phyloP scores from a whole-genome alignment of 2,329 filamentous ascomycete species.

The Aspergillus aculeatus region DNA sequence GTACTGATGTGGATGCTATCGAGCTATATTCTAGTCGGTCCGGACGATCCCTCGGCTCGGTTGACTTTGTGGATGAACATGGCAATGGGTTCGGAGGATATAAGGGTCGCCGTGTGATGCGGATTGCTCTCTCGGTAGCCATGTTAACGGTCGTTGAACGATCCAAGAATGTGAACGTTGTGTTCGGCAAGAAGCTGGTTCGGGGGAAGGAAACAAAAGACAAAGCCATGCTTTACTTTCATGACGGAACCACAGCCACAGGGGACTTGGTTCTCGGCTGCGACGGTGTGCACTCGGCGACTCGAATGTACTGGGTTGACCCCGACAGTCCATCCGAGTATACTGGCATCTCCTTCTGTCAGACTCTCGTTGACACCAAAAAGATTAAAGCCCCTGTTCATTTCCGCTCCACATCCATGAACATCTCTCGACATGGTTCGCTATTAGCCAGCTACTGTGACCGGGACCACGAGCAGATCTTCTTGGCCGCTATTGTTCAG shows the following conservation, averaged over 20 bases:
- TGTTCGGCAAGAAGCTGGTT: constrained; percentile 44
- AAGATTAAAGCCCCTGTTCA: constrained; percentile 26
- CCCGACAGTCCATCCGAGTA: constrained; percentile 37
- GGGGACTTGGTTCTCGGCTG: constrained; percentile 42
- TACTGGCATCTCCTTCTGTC: constrained; percentile 41
- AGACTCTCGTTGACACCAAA: constrained; percentile 32
- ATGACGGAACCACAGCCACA: constrained; percentile 34
- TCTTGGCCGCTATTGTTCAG: constrained; percentile 38
- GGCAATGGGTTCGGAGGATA: constrained; percentile 42
- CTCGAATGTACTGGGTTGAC: constrained; percentile 36
- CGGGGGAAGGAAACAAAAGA: constrained; percentile 34
- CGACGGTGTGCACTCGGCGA: constrained; percentile 42
- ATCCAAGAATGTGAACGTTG: constrained; percentile 36
- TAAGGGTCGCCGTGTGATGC: constrained; percentile 44
- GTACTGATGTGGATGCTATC: constrained; percentile 41
- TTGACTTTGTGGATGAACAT: constrained; percentile 39
- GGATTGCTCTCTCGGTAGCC: constrained; percentile 42
- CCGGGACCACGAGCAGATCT: constrained; percentile 33
- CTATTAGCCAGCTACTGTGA: constrained; percentile 39
- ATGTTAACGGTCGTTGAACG: constrained; percentile 42
- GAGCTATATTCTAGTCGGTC: constrained; percentile 44
- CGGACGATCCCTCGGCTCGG: constrained; percentile 36
- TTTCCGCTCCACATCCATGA: constrained; percentile 42
- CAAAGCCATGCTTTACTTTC: constrained; percentile 37
- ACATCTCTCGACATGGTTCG: constrained; percentile 36